These are phyloP conservation scores for Polyporus arcularius DNA, from an alignment of 768 basidiomycete species.

Conservation along the genomic window DNA sequence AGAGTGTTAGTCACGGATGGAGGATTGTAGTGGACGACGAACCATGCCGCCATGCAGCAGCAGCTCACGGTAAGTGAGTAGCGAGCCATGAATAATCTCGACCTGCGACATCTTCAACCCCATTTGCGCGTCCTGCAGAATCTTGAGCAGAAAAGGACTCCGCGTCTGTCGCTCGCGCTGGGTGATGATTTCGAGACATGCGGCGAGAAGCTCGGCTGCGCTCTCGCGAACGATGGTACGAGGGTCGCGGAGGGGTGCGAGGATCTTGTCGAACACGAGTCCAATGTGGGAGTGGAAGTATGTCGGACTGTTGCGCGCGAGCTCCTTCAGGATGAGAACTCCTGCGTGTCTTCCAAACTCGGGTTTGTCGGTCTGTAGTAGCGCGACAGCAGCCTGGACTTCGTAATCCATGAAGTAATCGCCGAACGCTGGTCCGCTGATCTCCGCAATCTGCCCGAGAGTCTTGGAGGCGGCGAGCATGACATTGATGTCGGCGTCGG, in stretches of 20 bases:
- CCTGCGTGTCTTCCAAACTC: slow-evolving; percentile 92
- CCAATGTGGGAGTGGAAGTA: slow-evolving; percentile 89
- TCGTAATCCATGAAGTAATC: slow-evolving; percentile 90
- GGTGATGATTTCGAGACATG: slow-evolving; percentile 86
- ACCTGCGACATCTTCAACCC: slow-evolving; percentile 79
- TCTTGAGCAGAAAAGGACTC: slow-evolving; percentile 70
- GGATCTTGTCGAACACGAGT: slow-evolving; percentile 89
- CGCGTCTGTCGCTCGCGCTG: slow-evolving; percentile 67
- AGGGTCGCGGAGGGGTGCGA: slow-evolving; percentile 85
- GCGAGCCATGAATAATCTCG: slow-evolving; percentile 89
- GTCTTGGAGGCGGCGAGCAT: slow-evolving; percentile 96
- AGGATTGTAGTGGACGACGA: slow-evolving; percentile 27
- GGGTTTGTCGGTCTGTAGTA: slow-evolving; percentile 70
- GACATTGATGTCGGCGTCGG: slow-evolving; percentile 87
- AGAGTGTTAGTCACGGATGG: neutral
- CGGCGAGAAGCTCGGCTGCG: slow-evolving; percentile 90
- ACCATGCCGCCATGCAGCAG: slow-evolving; percentile 95
- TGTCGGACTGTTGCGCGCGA: slow-evolving; percentile 84
- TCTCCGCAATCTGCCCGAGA: slow-evolving; percentile 81
- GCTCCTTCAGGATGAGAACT: slow-evolving; percentile 90
- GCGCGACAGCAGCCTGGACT: slow-evolving; percentile 79
- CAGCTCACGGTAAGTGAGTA: slow-evolving; percentile 90
- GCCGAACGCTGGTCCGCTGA: slow-evolving; percentile 81
- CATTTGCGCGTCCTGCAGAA: slow-evolving; percentile 85
- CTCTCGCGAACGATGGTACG: slow-evolving; percentile 91